Base-by-base conservation (phyloP, 2,329 filamentous ascomycete genomes). In the Colletotrichum tofieldiae region DNA sequence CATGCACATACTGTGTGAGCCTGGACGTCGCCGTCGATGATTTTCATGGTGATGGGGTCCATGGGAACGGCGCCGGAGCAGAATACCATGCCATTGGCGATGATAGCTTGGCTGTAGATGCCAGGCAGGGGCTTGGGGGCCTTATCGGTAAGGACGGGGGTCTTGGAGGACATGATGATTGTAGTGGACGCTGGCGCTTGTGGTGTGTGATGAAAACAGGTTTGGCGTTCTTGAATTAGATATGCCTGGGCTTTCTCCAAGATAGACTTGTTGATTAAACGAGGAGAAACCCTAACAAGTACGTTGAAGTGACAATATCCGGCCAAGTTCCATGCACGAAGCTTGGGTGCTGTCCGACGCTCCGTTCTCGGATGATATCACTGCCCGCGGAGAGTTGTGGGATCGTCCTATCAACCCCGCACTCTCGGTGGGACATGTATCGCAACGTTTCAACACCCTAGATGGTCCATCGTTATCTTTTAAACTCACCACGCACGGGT, bases 31-130 rank as follows among this genome's bases (percentile, higher is more conserved):
- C 92, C 92, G 56, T 89, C 84, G 74, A 93, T 85, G 66, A 93
- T 84, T 75, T 89, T 86, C 74, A 88, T 89, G 8, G 82, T 82
- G 65, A 84, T 82, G 55, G 86, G 84, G 80, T 93, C 90, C 75
- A 90, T 90, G 74, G 92, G 91, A 75, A 94, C 91, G 76, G 92
- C 90, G 75, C 93, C 93, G 0, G 92, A 93, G 79, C 92, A 88
- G 82, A 90, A 94, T 82, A 94, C 88, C 75, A 92, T 86, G 75
- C 89, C 89, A 75, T 90, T 90, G 73, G 92, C 92, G 76, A 89
- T 87, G 81, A 94, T 91, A 77, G 92, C 92, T 77, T 84, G 83
- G 78, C 80, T 85, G 77, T 84, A 84, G 73, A 85, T 81, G 51
- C 69, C 69, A 7, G 83, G 80, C 20, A 83, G 77, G 16, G 82